Evolutionary conservation across 2,329 filamentous ascomycete species (phyloP).

Genomic region (Claviceps sorghi): DNA sequence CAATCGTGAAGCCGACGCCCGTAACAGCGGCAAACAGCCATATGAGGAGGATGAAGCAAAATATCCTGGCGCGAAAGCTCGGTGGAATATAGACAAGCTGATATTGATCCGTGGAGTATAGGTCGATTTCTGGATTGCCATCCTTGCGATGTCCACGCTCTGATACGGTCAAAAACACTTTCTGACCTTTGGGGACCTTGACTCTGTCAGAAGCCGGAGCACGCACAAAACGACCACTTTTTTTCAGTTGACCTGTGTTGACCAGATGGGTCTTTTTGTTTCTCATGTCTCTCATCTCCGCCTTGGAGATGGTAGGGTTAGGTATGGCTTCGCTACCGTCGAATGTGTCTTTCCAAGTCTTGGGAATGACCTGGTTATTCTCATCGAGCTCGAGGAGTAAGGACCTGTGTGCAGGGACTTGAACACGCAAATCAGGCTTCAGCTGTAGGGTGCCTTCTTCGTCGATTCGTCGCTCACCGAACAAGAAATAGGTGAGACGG

Average conservation of each 20-base stretch:
- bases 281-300: conserved; percentile 22
- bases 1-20: conserved; percentile 70
- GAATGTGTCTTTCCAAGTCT: conserved; percentile 44
- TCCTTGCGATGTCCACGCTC: conserved; percentile 47
- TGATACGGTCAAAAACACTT: conserved; percentile 66
- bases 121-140: conserved; percentile 35
- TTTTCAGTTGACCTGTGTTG: conserved; percentile 38
- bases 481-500: conserved; percentile 82
- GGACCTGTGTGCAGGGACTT: conserved; percentile 23
- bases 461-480: conserved; percentile 65
- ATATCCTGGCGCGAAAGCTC: conserved; percentile 65
- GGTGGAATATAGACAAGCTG: conserved; percentile 71
- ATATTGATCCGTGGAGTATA: conserved; percentile 47
- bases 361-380: conserved; percentile 29
- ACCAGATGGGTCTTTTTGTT: conserved; percentile 31
- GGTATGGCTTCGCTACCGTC: conserved; percentile 32
- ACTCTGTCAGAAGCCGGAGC: conserved; percentile 93
- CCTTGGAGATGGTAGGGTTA: conserved; percentile 18
- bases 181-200: conserved; percentile 71
- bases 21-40: conserved; percentile 88
- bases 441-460: conserved; percentile 61
- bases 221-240: conserved; percentile 70
- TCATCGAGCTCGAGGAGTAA: conserved; percentile 32
- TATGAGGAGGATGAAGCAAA: conserved; percentile 73
- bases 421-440: conserved; percentile 16